phyloP scores from a whole-genome alignment of 306 rosid genomes.

The Cicer chorassanicum region DNA sequence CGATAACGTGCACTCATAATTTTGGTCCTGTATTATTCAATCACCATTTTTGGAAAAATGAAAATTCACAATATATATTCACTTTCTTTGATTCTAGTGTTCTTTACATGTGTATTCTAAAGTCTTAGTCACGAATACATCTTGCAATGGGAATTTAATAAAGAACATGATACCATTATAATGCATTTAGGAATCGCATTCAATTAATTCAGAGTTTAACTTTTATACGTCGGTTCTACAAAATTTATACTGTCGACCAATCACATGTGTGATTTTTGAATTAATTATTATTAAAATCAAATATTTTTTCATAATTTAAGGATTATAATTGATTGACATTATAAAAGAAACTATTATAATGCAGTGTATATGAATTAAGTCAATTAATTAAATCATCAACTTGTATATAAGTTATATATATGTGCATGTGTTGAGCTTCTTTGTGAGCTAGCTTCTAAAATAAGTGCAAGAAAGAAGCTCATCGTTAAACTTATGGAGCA shows the following conservation, averaged over 20 bases:
- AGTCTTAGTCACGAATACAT: neutral
- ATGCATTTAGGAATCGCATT: slow-evolving; percentile 52
- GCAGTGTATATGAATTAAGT: too few relatives aligned
- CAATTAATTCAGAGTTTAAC: neutral
- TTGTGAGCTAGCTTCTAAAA: slow-evolving; percentile 20
- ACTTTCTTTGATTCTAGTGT: neutral
- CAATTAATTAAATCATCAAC: neutral
- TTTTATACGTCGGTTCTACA: too few relatives aligned
- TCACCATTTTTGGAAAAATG: neutral
- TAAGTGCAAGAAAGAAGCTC: slow-evolving; percentile 17
- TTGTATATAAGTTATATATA: slow-evolving; percentile 45
- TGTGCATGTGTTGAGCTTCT: slow-evolving; percentile 39
- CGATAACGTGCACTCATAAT: neutral
- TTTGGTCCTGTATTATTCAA: neutral
- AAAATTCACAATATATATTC: neutral
- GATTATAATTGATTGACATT: too few relatives aligned
- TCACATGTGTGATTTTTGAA: too few relatives aligned
- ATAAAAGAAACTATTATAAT: too few relatives aligned
- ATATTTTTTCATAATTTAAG: too few relatives aligned
- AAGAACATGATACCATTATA: slow-evolving; percentile 43
- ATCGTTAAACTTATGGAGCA: slow-evolving; percentile 43
- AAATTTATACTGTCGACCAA: too few relatives aligned
- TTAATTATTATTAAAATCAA: too few relatives aligned
- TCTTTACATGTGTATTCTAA: neutral
- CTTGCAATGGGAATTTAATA: slow-evolving; percentile 23